Base-by-base conservation (phyloP, 2,329 filamentous ascomycete genomes). In the Nothopassalora personata region DNA sequence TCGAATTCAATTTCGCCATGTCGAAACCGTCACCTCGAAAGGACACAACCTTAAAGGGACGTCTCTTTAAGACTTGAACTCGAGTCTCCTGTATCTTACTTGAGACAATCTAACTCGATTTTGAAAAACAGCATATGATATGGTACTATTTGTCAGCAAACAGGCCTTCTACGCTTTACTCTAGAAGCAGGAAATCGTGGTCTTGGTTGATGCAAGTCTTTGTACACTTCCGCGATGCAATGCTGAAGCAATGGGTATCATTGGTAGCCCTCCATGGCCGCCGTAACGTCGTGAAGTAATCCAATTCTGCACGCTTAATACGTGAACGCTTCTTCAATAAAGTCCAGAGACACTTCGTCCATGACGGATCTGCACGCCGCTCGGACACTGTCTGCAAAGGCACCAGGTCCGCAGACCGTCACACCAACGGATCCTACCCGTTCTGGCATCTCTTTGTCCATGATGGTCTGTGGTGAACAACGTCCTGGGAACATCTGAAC, bases 281-380 rank as follows among this genome's bases (percentile, higher is more conserved):
- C 53, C 53, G 53, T 55, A 34, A 55, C 45, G 31, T 55, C 53
- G 45, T 55, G 53, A 55, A 30, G 10, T 48, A 48, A 39, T 36
- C 31, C 23, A 31, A 11, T 13, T 31, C 33, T 51, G 48, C 48
- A 13, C 18, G 18, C 50, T 51, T 33, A 58, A 39, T 58, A 58
- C 10, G 83, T 86, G 72, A 87, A 87, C 43, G 82, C 82, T 74
- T 87, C 85, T 70, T 87, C 85, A 19, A 83, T 77, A 71, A 86
- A 86, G 72, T 86, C 84, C 8, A 87, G 72, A 53, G 76, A 75
- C 39, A 80, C 81, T 6, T 81, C 80, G 27, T 76, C 74, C 30
- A 83, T 77, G 61, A 79, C 76, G 30, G 73, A 74, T 48, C 85
- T 72, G 15, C 81, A 79, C 2, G 83, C 83, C 18, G 75, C 75